Evolutionary conservation across 2,329 filamentous ascomycete species (phyloP), one percentile per base, ranked within the genome.

Genomic region (Colletotrichum agaves): DNA sequence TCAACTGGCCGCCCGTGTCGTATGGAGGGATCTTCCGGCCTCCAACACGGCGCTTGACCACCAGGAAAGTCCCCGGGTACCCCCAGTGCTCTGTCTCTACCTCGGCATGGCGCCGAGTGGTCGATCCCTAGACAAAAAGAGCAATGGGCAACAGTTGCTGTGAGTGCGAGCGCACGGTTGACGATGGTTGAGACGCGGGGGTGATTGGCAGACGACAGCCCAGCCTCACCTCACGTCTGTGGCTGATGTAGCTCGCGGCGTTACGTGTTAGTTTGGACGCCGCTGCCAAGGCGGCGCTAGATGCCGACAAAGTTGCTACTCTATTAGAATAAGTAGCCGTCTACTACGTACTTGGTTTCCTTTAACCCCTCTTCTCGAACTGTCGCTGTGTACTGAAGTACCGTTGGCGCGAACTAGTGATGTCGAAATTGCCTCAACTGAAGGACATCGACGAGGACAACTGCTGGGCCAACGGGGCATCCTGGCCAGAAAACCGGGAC

Each of bases 61-160:
- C 53, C 61, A 43, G 33, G 41, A 65, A 37, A 33, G 61, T 64
- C 53, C 33, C 65, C 65, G 61, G 61, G 41, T 47, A n/a, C 27
- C 49, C 5, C 37, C 49, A 52, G 33, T 19, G 47, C 46, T 60
- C 33, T 64, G 27, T n/a, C 39, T 60, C 17, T 59, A n/a, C 12
- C 39, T 12, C 61, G 61, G 65, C 53, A 55, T 59, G 53, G 47
- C 44, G 61, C 53, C 53, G 53, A 55, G 43, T 55, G 31, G 41
- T 53, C 41, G 61, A 67, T 53, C 52, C n/a, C 19, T n/a, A 12
- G 27, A 27, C 27, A 27, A 27, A 27, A 37, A 57, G 61, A 68
- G 65, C 61, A 53, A 49, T 65, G 65, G 61, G 61, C 41, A 65
- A 44, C 41, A 60, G 53, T 50, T 68, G 53, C 21, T 37, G n/a